Evolutionary conservation across 75 land plant genomes (phyloP).

Genomic region (Pseudotsuga menziesii): DNA sequence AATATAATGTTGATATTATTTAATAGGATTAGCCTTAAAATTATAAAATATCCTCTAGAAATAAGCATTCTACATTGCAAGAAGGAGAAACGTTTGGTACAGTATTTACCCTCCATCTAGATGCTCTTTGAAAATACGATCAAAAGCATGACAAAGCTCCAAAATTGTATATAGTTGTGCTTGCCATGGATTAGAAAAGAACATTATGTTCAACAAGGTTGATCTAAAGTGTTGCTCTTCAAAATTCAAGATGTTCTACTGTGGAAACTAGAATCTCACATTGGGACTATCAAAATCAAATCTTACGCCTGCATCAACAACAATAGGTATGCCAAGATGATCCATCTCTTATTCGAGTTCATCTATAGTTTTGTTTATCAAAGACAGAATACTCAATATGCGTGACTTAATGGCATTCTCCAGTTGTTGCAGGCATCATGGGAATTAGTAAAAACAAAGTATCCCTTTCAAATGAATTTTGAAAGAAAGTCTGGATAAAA

Average conservation of each 20-base stretch:
- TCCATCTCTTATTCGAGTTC: slow-evolving; percentile 81
- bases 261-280: background rate
- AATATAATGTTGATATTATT: background rate
- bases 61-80: no score
- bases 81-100: no score
- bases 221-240: no score
- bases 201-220: background rate
- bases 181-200: slow-evolving; percentile 25
- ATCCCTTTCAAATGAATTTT: background rate
- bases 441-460: background rate
- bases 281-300: background rate
- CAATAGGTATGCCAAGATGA: slow-evolving; percentile 75
- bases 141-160: slow-evolving; percentile 92
- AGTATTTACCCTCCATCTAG: slow-evolving; percentile 96
- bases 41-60: no score
- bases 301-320: slow-evolving; percentile 69
- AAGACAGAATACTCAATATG: slow-evolving; percentile 63
- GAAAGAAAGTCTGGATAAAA: background rate
- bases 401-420: slow-evolving; percentile 64
- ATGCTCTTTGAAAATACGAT: slow-evolving; percentile 81
- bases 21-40: no score
- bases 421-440: slow-evolving; percentile 46
- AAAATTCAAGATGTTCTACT: no score
- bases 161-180: slow-evolving; percentile 89
- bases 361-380: slow-evolving; percentile 77